Conservation (phyloP, 2,329 filamentous ascomycete genomes). For the Colletotrichum somersetense region DNA sequence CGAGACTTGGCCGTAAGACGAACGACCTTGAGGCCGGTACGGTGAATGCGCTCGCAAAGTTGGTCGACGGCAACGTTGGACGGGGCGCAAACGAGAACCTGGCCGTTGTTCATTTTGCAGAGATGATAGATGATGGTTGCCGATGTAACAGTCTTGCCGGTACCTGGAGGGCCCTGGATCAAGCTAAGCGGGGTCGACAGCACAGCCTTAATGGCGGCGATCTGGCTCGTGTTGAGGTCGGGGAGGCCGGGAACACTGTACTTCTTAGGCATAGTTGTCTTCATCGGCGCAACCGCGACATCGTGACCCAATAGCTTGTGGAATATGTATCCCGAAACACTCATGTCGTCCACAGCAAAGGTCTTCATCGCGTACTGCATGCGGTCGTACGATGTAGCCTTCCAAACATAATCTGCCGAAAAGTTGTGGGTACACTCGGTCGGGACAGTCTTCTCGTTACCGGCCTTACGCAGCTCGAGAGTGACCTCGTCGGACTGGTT, state of each 20-base stretch:
- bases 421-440: constrained; percentile 98
- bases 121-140: constrained; percentile 99
- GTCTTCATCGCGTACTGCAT: constrained; percentile 99
- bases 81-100: constrained; percentile 95
- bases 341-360: constrained; percentile 97
- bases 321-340: constrained; percentile 98
- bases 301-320: constrained; percentile 96
- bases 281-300: constrained; percentile 94
- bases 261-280: constrained; percentile 94
- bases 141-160: constrained; percentile 98
- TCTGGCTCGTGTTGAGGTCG: constrained; percentile 94
- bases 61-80: constrained; percentile 99
- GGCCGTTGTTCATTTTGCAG: constrained; percentile 93
- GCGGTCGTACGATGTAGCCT: constrained; percentile 97
- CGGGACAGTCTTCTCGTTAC: constrained; percentile 95
- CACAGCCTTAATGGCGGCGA: constrained; percentile 95
- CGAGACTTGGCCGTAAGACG: constrained; percentile 98
- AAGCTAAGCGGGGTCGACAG: constrained; percentile 93
- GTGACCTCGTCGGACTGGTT: constrained; percentile 98
- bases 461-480: constrained; percentile 92
- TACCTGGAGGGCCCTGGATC: constrained; percentile 96
- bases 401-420: constrained; percentile 99
- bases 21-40: constrained; percentile 94
- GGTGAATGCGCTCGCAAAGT: constrained; percentile 95
- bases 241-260: constrained; percentile 95